Conservation (phyloP, 1,284 basidiomycete species). For the Cryptococcus hybrid region DNA sequence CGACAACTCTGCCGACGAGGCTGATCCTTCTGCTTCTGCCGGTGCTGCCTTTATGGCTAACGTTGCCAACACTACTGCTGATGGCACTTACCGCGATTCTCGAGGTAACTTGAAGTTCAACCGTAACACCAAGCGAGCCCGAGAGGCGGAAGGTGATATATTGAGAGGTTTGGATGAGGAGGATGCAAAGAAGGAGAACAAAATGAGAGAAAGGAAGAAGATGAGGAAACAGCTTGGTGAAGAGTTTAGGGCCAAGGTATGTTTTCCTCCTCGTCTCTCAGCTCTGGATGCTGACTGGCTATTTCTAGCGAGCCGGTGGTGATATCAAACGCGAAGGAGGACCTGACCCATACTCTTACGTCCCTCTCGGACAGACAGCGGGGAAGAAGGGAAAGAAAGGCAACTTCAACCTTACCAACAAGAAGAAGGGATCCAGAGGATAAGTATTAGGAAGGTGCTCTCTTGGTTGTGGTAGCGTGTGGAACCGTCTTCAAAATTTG, state of each 20-base stretch:
- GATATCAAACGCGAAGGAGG: constrained; percentile 83
- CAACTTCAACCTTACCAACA: constrained; percentile 47
- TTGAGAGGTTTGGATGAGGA: constrained; percentile 49
- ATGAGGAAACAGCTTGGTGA: constrained; percentile 65
- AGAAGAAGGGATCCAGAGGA: constrained; percentile 47
- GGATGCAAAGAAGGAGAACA: constrained; percentile 42
- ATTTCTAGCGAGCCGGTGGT: constrained; percentile 76
- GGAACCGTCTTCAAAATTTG: no score
- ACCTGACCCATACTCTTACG: constrained; percentile 87
- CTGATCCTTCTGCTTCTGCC: constrained; percentile 40
- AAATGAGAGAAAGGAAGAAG: constrained; percentile 58
- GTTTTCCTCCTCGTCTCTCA: constrained; percentile 53
- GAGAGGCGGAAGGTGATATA: constrained; percentile 58
- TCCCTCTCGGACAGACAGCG: constrained; percentile 77
- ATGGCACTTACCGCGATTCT: constrained; percentile 81
- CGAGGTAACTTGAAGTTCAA: constrained; percentile 91
- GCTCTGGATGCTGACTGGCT: constrained; percentile 49
- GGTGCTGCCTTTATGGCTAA: constrained; percentile 83
- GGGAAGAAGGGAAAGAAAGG: constrained; percentile 26
- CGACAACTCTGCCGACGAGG: constrained; percentile 53
- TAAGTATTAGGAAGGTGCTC: neutral
- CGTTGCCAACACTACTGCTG: constrained; percentile 64
- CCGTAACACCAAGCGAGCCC: constrained; percentile 89
- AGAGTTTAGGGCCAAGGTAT: constrained; percentile 74
- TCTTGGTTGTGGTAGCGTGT: no score